A percentile compares a stretch with the other conserved stretches of the same genome.
Evolutionary conservation across 176 grass and related monocot genomes (phyloP).

Genomic region (Musa beccarii): DNA sequence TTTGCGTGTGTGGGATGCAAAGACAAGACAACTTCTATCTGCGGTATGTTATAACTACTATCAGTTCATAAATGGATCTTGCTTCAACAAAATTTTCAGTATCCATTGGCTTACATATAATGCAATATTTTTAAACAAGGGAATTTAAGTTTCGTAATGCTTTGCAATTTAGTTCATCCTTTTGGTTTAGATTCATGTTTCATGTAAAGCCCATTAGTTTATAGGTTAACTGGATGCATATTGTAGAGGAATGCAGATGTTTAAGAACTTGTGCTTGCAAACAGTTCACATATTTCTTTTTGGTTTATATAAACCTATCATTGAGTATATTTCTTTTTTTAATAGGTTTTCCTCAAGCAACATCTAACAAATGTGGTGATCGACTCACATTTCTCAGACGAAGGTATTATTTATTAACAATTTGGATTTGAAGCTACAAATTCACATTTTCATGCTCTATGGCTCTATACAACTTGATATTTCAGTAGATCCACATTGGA

Average conservation of each 20-base stretch:
- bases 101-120: not conserved
- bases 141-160: not conserved
- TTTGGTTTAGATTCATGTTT: no score
- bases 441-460: no score
- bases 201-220: no score
- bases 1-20: conserved; percentile 86
- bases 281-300: not conserved
- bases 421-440: no score
- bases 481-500: no score
- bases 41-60: conserved; percentile 33
- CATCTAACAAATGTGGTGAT: conserved; percentile 68
- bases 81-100: not conserved
- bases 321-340: conserved; percentile 5
- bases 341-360: conserved; percentile 94
- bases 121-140: not conserved
- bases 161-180: not conserved
- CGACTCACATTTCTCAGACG: conserved; percentile 80
- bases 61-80: not conserved
- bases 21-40: conserved; percentile 67
- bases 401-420: conserved; percentile 36
- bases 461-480: no score
- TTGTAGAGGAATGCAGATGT: not conserved
- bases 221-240: not conserved
- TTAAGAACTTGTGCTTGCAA: not conserved
- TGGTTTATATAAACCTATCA: not conserved